A percentile compares a stretch with the other conserved stretches of the same genome.
Conservation (phyloP, 495 filamentous ascomycete species). For the Chlorociboria aeruginascens region DNA sequence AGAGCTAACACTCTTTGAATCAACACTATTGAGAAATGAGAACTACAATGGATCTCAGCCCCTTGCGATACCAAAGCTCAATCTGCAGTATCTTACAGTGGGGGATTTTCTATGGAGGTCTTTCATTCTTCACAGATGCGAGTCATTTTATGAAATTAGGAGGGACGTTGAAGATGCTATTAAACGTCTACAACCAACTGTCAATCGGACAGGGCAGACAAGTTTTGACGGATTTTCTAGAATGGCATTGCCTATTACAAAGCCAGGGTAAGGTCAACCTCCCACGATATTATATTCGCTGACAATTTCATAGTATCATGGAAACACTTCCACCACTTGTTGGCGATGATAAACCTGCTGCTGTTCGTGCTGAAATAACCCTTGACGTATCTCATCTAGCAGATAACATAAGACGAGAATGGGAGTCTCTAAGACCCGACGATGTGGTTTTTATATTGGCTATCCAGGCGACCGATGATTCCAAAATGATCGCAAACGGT, state of each 20-base stretch:
- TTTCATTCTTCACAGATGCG: constrained; percentile 76
- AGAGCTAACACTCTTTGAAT: constrained; percentile 75
- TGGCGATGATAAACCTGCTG: constrained; percentile 72
- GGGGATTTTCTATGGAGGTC: constrained; percentile 95
- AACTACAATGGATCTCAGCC: constrained; percentile 81
- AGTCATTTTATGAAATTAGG: constrained; percentile 89
- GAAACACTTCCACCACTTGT: constrained; percentile 78
- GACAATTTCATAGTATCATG: constrained; percentile 41
- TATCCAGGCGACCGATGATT: constrained; percentile 43
- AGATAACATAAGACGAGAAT: constrained; percentile 67
- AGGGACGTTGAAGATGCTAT: constrained; percentile 78
- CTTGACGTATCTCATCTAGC: constrained; percentile 72
- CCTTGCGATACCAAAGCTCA: constrained; percentile 86
- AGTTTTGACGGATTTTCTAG: constrained; percentile 77
- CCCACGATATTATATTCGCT: constrained; percentile 5
- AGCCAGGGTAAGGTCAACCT: constrained; percentile 44
- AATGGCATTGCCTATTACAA: constrained; percentile 81
- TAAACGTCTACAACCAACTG: constrained; percentile 64
- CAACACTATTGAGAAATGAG: constrained; percentile 72
- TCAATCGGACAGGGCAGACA: constrained; percentile 46
- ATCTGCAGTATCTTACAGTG: constrained; percentile 88
- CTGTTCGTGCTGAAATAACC: constrained; percentile 77
- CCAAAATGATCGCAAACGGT: constrained; percentile 43
- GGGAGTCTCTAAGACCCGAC: constrained; percentile 79
- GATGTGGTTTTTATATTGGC: constrained; percentile 85